A percentile compares a stretch with the other conserved stretches of the same genome.
phyloP scores from a whole-genome alignment of 495 filamentous ascomycete genomes.

The Penicillium coprophilum region DNA sequence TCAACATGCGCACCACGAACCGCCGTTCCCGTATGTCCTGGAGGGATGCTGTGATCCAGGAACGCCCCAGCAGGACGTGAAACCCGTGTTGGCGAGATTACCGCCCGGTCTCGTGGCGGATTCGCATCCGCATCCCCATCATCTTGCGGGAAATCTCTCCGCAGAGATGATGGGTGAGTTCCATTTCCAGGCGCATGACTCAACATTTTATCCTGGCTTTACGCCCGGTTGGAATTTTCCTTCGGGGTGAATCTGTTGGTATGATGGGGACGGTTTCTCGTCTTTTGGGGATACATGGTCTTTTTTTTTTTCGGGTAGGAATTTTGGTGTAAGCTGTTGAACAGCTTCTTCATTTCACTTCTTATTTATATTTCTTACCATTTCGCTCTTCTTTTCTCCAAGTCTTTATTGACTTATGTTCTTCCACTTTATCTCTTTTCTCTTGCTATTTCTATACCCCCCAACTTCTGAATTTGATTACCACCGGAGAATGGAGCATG shows the following conservation, averaged over 20 bases:
- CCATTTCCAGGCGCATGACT: constrained; percentile 27
- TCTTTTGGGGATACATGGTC: background rate
- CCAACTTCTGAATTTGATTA: constrained; percentile 3
- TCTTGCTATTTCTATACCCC: constrained; percentile 4
- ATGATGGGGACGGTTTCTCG: background rate
- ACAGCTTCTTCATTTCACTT: constrained; percentile 19
- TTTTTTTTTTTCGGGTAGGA: background rate
- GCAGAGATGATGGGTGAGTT: constrained; percentile 33
- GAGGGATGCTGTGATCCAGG: constrained; percentile 14
- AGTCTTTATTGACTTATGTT: background rate
- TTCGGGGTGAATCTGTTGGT: constrained; percentile 22
- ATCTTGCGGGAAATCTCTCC: constrained; percentile 22
- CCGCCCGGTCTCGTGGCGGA: constrained; percentile 17
- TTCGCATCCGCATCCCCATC: constrained; percentile 13
- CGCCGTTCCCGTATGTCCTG: constrained; percentile 22
- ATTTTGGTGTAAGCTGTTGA: constrained; percentile 12
- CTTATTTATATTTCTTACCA: constrained; percentile 13
- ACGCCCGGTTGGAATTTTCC: constrained; percentile 37
- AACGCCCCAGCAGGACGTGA: constrained; percentile 20
- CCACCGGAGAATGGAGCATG: background rate
- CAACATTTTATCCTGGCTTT: constrained; percentile 29
- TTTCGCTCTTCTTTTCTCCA: background rate
- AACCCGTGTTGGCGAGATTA: constrained; percentile 15
- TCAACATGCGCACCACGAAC: constrained; percentile 15
- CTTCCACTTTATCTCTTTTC: background rate